Percentiles rank a stretch among this genome's conserved stretches.
Conservation (phyloP, 768 basidiomycete genomes). For the Suillus paluster region DNA sequence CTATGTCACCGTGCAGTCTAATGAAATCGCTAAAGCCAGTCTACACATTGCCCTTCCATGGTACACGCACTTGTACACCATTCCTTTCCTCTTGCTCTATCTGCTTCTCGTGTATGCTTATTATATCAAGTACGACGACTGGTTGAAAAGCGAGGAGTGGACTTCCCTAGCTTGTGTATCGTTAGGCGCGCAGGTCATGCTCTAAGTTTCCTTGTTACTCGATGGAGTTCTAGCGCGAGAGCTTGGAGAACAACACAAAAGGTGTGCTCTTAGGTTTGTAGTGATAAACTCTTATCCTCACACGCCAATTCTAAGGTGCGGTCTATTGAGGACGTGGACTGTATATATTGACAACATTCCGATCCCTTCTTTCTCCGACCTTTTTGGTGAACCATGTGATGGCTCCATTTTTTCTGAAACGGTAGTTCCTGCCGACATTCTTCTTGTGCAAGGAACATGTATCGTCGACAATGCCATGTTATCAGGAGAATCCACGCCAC, state of each 20-base stretch:
- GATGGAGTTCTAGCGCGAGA: slow-evolving; percentile 82
- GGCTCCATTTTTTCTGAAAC: slow-evolving; percentile 98
- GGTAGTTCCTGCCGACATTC: slow-evolving; percentile 89
- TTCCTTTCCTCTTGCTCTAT: slow-evolving; percentile 81
- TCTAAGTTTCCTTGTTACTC: slow-evolving; percentile 88
- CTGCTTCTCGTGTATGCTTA: slow-evolving; percentile 90
- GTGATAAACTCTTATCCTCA: slow-evolving; percentile 7
- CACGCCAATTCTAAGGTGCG: slow-evolving; percentile 48
- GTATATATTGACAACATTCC: slow-evolving; percentile 93
- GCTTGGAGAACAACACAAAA: slow-evolving; percentile 81
- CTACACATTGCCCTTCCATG: slow-evolving; percentile 70
- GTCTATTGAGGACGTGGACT: slow-evolving; percentile 73
- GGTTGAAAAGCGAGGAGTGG: slow-evolving; percentile 95
- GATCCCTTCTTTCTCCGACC: slow-evolving; percentile 89
- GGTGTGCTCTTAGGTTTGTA: slow-evolving; percentile 42
- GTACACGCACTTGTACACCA: slow-evolving; percentile 71
- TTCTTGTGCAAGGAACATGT: slow-evolving; percentile 89
- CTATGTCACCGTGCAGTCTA: slow-evolving; percentile 58
- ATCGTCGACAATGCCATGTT: slow-evolving; percentile 99
- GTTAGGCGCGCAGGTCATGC: slow-evolving; percentile 87
- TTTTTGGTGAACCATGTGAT: slow-evolving; percentile 96
- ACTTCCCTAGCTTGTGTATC: slow-evolving; percentile 91
- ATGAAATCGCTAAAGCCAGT: slow-evolving; percentile 70
- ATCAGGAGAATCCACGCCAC: slow-evolving; percentile 96
- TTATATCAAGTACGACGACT: slow-evolving; percentile 87